A percentile compares a stretch with the other conserved stretches of the same genome.
phyloP scores from a whole-genome alignment of 1,284 basidiomycete genomes.

The Pholiota adiposa region DNA sequence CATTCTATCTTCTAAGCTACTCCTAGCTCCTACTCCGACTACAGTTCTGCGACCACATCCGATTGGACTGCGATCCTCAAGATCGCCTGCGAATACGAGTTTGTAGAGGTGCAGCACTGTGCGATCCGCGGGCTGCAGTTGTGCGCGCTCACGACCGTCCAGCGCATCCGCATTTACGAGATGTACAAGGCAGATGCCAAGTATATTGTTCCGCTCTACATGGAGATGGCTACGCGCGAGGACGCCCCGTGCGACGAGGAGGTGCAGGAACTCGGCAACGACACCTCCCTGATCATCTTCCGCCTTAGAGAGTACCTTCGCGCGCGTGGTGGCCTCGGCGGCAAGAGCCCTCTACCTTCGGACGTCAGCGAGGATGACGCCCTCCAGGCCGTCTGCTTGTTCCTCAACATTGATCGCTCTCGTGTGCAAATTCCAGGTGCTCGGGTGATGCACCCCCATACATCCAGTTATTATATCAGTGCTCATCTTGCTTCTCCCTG shows the following conservation, averaged over 20 bases:
- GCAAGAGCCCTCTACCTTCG: constrained; percentile 24
- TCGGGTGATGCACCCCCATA: constrained; percentile 9
- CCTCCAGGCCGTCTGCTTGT: constrained; percentile 8
- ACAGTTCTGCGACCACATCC: constrained; percentile 36
- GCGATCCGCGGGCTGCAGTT: constrained; percentile 59
- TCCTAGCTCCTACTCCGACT: constrained; percentile 49
- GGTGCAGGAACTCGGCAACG: constrained; percentile 43
- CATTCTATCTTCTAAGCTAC: not conserved
- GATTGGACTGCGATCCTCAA: constrained; percentile 62
- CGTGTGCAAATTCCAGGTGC: constrained; percentile 11
- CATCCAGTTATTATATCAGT: not conserved
- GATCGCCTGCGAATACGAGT: constrained; percentile 59
- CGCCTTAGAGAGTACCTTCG: constrained; percentile 46
- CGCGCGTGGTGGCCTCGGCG: constrained; percentile 29
- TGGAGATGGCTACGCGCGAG: constrained; percentile 32
- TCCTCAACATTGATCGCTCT: constrained; percentile 15
- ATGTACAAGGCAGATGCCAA: constrained; percentile 46
- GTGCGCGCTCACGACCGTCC: constrained; percentile 43
- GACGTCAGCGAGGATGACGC: constrained; percentile 18
- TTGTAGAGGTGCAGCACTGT: constrained; percentile 56
- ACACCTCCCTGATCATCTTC: constrained; percentile 45
- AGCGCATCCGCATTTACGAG: constrained; percentile 58
- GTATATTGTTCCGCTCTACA: constrained; percentile 27
- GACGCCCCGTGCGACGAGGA: constrained; percentile 46
- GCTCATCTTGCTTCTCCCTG: not conserved